Conservation (phyloP, 306 rosid species). For the Lathyrus tuberosus region DNA sequence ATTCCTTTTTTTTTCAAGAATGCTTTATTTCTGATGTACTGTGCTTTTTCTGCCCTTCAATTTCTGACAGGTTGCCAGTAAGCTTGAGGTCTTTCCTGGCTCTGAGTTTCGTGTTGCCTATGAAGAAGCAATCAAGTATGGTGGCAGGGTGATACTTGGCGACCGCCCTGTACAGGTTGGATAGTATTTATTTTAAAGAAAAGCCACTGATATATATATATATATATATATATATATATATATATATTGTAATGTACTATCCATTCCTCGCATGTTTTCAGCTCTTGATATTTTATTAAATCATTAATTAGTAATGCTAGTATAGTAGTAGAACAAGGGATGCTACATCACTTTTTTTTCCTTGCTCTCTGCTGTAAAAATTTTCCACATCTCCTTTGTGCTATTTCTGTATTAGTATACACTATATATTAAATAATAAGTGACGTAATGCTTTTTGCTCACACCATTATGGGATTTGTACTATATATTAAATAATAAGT, state of each 20-base stretch:
- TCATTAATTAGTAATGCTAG: neutral
- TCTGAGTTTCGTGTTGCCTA: constrained; percentile 92
- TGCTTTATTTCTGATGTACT: constrained; percentile 25
- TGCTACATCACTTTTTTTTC: neutral
- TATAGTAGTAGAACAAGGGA: neutral
- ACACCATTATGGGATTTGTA: neutral
- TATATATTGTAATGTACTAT: constrained; percentile 16
- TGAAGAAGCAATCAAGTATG: constrained; percentile 94
- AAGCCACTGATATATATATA: neutral
- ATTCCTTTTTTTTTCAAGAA: constrained; percentile 23
- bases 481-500: neutral
- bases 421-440: constrained; percentile 1
- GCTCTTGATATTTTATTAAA: constrained; percentile 6
- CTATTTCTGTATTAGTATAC: constrained; percentile 17
- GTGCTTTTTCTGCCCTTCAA: neutral
- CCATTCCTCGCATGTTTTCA: constrained; percentile 17
- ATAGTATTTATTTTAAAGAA: constrained; percentile 30
- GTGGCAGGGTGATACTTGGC: constrained; percentile 92
- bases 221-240: neutral
- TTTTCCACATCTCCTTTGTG: constrained; percentile 10
- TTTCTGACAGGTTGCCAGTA: constrained; percentile 74
- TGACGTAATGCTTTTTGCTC: neutral
- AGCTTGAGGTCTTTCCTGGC: constrained; percentile 91
- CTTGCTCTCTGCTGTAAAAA: neutral
- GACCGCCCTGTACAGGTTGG: constrained; percentile 97